Conservation (phyloP, 2,329 filamentous ascomycete species). For the Cytospora mali region DNA sequence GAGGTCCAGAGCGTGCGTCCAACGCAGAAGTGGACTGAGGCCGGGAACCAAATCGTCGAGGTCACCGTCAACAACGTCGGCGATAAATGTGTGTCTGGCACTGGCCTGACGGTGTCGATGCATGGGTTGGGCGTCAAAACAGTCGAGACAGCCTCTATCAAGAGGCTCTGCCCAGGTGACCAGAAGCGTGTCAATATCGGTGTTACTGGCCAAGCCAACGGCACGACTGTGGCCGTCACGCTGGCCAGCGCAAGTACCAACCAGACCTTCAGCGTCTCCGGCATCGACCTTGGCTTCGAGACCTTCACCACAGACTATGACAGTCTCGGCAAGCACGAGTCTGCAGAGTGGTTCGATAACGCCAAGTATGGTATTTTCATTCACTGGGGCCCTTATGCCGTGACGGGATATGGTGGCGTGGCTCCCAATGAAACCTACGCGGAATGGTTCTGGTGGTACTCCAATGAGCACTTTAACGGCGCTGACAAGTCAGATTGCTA, state of each 20-base stretch:
- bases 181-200: constrained; percentile 44
- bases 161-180: constrained; percentile 47
- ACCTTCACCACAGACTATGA: constrained; percentile 40
- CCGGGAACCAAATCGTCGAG: constrained; percentile 45
- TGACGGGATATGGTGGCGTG: constrained; percentile 25
- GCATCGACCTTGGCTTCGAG: constrained; percentile 39
- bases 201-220: constrained; percentile 33
- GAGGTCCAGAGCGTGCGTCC: constrained; percentile 45
- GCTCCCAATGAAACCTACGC: constrained; percentile 28
- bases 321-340: constrained; percentile 41
- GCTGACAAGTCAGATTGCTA: constrained; percentile 48
- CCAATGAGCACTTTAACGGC: constrained; percentile 42
- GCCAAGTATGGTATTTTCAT: constrained; percentile 28
- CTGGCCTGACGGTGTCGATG: constrained; percentile 38
- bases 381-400: constrained; percentile 28
- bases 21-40: constrained; percentile 45
- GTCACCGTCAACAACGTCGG: constrained; percentile 43
- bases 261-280: constrained; percentile 29
- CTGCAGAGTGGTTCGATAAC: constrained; percentile 27
- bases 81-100: constrained; percentile 38
- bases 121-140: constrained; percentile 45
- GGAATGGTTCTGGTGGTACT: constrained; percentile 50
- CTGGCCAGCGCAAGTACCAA: constrained; percentile 29
- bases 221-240: constrained; percentile 33
- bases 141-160: constrained; percentile 43